These are phyloP conservation scores for Termitomyces sp. DNA, from an alignment of 768 basidiomycete genomes.

Conservation along the genomic window DNA sequence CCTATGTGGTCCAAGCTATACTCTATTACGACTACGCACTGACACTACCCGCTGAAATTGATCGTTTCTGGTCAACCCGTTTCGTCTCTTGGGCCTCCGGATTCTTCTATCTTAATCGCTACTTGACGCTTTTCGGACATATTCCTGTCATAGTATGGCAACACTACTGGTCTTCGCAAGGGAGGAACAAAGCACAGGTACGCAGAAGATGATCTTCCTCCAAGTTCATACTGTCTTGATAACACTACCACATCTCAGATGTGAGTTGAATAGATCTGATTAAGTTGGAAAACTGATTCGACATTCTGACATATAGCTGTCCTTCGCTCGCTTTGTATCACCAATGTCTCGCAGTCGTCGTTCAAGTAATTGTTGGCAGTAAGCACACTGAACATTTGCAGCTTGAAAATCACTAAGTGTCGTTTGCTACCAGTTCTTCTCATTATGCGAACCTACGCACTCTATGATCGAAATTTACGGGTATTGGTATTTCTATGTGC, in stretches of 20 bases:
- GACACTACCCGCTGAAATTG: constrained; percentile 41
- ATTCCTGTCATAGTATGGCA: constrained; percentile 30
- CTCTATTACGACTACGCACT: constrained; percentile 50
- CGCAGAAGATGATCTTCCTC: background rate
- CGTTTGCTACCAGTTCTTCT: constrained; percentile 27
- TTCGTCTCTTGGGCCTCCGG: constrained; percentile 30
- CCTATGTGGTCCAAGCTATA: constrained; percentile 23
- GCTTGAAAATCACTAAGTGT: background rate
- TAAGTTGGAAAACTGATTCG: background rate
- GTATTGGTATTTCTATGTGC: constrained; percentile 25
- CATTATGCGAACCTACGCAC: constrained; percentile 39
- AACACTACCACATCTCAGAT: background rate
- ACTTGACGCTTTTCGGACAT: constrained; percentile 36
- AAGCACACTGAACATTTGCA: background rate
- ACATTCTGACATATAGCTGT: constrained; percentile 21
- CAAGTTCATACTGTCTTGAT: no score
- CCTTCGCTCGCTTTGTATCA: constrained; percentile 22
- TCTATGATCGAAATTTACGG: constrained; percentile 31
- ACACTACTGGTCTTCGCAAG: constrained; percentile 29
- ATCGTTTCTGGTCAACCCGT: constrained; percentile 39
- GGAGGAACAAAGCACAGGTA: constrained; percentile 24
- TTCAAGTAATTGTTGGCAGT: constrained; percentile 39
- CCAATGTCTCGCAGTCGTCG: constrained; percentile 28
- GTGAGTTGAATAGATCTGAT: background rate
- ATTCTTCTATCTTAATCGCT: constrained; percentile 45